phyloP scores from a whole-genome alignment of 345 rosid species.

The Rubroshorea leprosula region DNA sequence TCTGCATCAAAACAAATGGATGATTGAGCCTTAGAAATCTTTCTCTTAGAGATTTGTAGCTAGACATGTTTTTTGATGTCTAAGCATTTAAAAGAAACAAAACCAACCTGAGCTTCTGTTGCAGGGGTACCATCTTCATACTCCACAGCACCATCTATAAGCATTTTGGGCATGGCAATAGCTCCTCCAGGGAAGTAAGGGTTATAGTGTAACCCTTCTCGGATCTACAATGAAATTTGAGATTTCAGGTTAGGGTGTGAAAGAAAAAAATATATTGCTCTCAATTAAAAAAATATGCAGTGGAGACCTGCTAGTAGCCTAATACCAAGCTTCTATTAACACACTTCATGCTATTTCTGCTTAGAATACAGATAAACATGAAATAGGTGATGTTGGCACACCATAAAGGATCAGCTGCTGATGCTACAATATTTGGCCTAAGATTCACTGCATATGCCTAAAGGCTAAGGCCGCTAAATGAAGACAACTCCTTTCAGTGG shows the following conservation, averaged over 20 bases:
- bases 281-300: neutral
- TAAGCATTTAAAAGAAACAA: neutral
- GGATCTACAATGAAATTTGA: constrained; percentile 40
- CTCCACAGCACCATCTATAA: constrained; percentile 89
- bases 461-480: too few relatives aligned
- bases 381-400: too few relatives aligned
- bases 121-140: constrained; percentile 98
- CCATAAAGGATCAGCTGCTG: too few relatives aligned
- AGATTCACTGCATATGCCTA: neutral
- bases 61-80: neutral
- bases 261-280: neutral
- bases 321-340: neutral
- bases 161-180: constrained; percentile 99
- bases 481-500: too few relatives aligned
- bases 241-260: neutral
- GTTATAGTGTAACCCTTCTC: constrained; percentile 92
- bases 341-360: neutral
- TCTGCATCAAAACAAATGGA: constrained; percentile 34
- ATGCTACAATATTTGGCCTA: neutral
- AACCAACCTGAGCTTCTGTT: constrained; percentile 89
- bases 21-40: neutral
- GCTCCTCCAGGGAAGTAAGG: constrained; percentile 99
- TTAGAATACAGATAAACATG: neutral
- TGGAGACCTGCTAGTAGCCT: too few relatives aligned
- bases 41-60: neutral